Evolutionary conservation across 2,329 filamentous ascomycete species (phyloP).

Genomic region (Fusarium marasasianum): DNA sequence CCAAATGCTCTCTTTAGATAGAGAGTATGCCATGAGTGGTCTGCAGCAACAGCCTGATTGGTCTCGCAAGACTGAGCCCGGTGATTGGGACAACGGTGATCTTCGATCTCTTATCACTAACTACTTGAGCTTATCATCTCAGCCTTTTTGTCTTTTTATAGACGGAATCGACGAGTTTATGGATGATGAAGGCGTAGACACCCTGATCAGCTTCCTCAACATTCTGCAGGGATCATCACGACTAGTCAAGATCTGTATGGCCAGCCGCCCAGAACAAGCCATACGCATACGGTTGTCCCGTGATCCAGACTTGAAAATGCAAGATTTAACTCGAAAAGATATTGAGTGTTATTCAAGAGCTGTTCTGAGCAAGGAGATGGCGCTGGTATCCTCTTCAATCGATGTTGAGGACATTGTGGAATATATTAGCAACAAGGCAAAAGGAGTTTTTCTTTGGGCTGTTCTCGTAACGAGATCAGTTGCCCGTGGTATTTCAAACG

Average conservation of each 20-base stretch:
- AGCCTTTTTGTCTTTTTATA: accelerated
- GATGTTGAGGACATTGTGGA: accelerated
- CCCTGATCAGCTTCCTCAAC: accelerated
- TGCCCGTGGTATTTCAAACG: accelerated
- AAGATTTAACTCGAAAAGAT: too few relatives aligned
- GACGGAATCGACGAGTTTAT: accelerated
- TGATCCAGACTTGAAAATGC: too few relatives aligned
- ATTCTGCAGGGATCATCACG: neutral
- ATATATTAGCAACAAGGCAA: accelerated
- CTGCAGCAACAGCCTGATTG: accelerated
- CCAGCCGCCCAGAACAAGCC: too few relatives aligned
- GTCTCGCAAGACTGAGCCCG: accelerated
- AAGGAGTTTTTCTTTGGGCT: neutral
- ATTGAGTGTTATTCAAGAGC: too few relatives aligned
- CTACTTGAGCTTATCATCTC: too few relatives aligned
- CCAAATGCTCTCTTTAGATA: accelerated
- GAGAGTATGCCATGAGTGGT: accelerated
- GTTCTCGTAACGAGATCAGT: neutral
- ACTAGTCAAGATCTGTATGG: too few relatives aligned
- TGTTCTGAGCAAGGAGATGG: too few relatives aligned
- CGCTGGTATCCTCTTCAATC: too few relatives aligned
- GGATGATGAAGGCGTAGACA: accelerated
- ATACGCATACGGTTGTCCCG: too few relatives aligned
- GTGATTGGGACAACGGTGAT: accelerated
- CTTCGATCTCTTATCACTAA: accelerated